Evolutionary conservation across 1,284 basidiomycete species (phyloP).

Genomic region (Ustilago tritici): DNA sequence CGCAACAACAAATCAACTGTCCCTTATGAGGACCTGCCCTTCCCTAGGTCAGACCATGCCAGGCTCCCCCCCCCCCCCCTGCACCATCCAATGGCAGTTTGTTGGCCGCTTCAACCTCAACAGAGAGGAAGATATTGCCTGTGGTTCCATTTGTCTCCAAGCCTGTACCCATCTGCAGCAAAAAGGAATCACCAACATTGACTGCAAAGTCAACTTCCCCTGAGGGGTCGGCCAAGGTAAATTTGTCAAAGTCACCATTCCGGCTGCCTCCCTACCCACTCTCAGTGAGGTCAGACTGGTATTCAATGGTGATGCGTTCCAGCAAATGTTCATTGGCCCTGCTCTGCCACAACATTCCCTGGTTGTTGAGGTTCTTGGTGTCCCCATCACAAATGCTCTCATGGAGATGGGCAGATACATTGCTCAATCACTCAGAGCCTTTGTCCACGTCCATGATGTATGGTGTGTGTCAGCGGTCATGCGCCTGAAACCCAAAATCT

Average conservation of each 20-base stretch:
- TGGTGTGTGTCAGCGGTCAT: no score
- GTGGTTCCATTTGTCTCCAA: not conserved
- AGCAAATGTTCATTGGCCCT: not conserved
- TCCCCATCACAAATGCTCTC: not conserved
- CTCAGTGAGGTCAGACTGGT: not conserved
- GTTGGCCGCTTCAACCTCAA: not conserved
- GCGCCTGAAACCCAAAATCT: no score
- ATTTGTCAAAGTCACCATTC: not conserved
- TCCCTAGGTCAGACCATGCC: conserved; percentile 1
- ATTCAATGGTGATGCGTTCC: not conserved
- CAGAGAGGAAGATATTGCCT: not conserved
- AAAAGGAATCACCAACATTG: not conserved
- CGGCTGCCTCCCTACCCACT: not conserved
- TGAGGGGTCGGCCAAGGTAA: not conserved
- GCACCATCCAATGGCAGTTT: conserved; percentile 8
- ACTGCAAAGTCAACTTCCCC: not conserved
- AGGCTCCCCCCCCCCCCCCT: not conserved
- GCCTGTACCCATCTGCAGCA: not conserved
- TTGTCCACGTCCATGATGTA: not conserved
- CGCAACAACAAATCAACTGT: not conserved
- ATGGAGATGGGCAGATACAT: not conserved
- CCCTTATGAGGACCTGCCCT: conserved; percentile 6
- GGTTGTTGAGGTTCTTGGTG: not conserved
- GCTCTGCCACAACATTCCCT: not conserved
- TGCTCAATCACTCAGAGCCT: not conserved